A percentile compares a stretch with the other conserved stretches of the same genome.
Evolutionary conservation across 192 early-diverging fungal species (phyloP).

Genomic region (Coemansia sp.): DNA sequence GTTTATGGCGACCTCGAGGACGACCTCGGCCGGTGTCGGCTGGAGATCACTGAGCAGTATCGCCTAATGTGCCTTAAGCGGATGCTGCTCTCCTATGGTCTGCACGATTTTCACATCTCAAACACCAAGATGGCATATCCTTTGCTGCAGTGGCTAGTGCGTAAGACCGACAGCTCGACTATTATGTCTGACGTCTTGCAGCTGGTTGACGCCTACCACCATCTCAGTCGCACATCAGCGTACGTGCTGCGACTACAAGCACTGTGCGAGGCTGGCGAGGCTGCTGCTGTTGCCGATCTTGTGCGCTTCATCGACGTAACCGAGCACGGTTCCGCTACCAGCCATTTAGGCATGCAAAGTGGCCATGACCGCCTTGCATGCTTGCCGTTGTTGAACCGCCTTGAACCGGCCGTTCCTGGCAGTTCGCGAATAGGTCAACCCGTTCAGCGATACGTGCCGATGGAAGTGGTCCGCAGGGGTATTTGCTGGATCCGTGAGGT

Average conservation of each 20-base stretch:
- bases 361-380: not conserved
- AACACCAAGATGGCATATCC: slow-evolving; percentile 58
- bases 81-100: slow-evolving; percentile 63
- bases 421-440: not conserved
- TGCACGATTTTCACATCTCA: slow-evolving; percentile 61
- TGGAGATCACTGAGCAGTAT: slow-evolving; percentile 63
- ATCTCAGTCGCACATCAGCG: slow-evolving; percentile 57
- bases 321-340: slow-evolving; percentile 25
- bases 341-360: not conserved
- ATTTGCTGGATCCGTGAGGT: slow-evolving; percentile 49
- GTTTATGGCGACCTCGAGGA: slow-evolving; percentile 15
- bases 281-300: slow-evolving; percentile 15
- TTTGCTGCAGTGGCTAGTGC: slow-evolving; percentile 59
- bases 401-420: not conserved
- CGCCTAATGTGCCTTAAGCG: slow-evolving; percentile 64
- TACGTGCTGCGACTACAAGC: slow-evolving; percentile 59
- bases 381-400: not conserved
- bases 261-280: slow-evolving; percentile 53
- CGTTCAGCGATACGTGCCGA: slow-evolving; percentile 21
- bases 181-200: slow-evolving; percentile 65
- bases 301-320: slow-evolving; percentile 24
- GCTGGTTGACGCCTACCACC: slow-evolving; percentile 64
- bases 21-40: slow-evolving; percentile 17
- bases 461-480: slow-evolving; percentile 39
- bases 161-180: slow-evolving; percentile 39